Evolutionary conservation across 2,329 filamentous ascomycete genomes (phyloP).

Genomic region (Plectosphaerella plurivora): DNA sequence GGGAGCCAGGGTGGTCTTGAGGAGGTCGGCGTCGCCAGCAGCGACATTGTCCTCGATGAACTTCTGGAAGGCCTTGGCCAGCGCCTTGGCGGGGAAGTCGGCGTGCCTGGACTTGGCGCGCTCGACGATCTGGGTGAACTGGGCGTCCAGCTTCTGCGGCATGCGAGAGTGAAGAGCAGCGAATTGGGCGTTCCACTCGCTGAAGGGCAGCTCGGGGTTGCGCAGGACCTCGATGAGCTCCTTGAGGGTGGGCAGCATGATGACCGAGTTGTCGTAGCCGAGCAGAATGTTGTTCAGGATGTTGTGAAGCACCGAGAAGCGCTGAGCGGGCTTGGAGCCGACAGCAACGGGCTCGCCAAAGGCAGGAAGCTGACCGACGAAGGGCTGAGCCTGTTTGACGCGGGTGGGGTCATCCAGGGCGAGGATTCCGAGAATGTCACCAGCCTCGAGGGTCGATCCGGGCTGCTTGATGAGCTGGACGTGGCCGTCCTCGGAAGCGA

Average conservation of each 20-base stretch:
- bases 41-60: constrained; percentile 86
- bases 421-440: constrained; percentile 96
- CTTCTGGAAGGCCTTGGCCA: constrained; percentile 77
- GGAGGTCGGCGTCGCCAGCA: constrained; percentile 64
- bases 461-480: constrained; percentile 99
- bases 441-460: constrained; percentile 93
- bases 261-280: constrained; percentile 95
- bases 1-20: constrained; percentile 70
- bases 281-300: constrained; percentile 83
- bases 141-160: constrained; percentile 85
- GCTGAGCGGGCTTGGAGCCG: constrained; percentile 87
- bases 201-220: constrained; percentile 85
- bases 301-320: constrained; percentile 71
- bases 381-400: constrained; percentile 94
- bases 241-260: constrained; percentile 83
- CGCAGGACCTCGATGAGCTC: constrained; percentile 88
- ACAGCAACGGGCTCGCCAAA: constrained; percentile 82
- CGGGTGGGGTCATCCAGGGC: constrained; percentile 91
- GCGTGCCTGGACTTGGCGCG: constrained; percentile 69
- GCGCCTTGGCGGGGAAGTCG: constrained; percentile 89
- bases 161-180: constrained; percentile 96
- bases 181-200: constrained; percentile 94
- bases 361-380: constrained; percentile 83
- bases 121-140: constrained; percentile 81
- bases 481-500: constrained; percentile 90